A percentile compares a stretch with the other conserved stretches of the same genome.
These are phyloP conservation scores for Spathaspora girioi DNA, from an alignment of 805 yeast species.

Conservation along the genomic window DNA sequence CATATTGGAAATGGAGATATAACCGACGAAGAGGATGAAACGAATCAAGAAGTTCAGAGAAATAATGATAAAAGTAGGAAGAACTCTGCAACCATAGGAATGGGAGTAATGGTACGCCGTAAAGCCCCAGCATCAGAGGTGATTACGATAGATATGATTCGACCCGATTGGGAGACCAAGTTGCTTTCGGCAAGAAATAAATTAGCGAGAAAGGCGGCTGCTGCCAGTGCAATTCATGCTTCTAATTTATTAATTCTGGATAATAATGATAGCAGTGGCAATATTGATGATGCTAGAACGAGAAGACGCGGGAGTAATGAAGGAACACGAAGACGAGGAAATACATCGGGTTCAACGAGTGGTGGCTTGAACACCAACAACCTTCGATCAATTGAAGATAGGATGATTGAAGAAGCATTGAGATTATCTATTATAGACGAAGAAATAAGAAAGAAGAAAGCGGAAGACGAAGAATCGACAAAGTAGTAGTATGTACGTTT, in stretches of 20 bases:
- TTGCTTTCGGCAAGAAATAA: conserved; percentile 69
- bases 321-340: conserved; percentile 3
- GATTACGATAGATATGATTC: conserved; percentile 72
- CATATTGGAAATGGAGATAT: conserved; percentile 3
- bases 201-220: conserved; percentile 83
- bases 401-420: conserved; percentile 84
- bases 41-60: not conserved
- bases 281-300: conserved; percentile 20
- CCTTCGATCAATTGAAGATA: conserved; percentile 44
- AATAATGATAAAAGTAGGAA: conserved; percentile 1
- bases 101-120: conserved; percentile 4
- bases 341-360: not conserved
- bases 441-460: conserved; percentile 44
- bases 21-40: conserved; percentile 3
- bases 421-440: conserved; percentile 70
- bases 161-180: conserved; percentile 91
- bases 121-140: conserved; percentile 55
- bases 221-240: conserved; percentile 92
- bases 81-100: not conserved
- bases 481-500: not conserved
- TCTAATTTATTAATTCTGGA: conserved; percentile 61
- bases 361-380: not conserved
- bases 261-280: conserved; percentile 10
- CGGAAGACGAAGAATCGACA: conserved; percentile 13
- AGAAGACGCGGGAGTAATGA: conserved; percentile 6